These are phyloP conservation scores for Phlyctochytrium planicorne DNA, from an alignment of 192 early-diverging fungal species.

Conservation along the genomic window DNA sequence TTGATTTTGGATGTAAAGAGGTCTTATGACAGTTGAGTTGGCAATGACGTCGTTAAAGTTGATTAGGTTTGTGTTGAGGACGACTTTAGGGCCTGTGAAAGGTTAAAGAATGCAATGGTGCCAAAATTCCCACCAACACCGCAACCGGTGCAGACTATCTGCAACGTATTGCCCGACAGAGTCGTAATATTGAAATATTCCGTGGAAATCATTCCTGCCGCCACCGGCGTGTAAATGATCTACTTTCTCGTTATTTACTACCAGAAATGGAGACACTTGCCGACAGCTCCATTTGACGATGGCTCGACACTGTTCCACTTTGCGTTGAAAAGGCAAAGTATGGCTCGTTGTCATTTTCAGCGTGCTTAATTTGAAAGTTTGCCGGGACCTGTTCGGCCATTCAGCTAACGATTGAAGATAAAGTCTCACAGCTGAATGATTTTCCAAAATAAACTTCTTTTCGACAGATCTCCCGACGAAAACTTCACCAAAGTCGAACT, in stretches of 20 bases:
- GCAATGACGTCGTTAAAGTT: constrained; percentile 56
- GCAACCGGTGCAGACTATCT: constrained; percentile 41
- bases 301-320: constrained; percentile 33
- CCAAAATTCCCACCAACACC: constrained; percentile 37
- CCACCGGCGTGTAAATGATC: constrained; percentile 49
- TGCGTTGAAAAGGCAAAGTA: constrained; percentile 48
- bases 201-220: constrained; percentile 46
- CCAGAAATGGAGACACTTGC: constrained; percentile 24
- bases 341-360: constrained; percentile 43
- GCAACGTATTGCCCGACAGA: constrained; percentile 55
- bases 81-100: constrained; percentile 42
- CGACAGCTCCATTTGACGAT: constrained; percentile 33
- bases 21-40: constrained; percentile 33
- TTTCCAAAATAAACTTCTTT: constrained; percentile 39
- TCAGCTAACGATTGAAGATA: constrained; percentile 6
- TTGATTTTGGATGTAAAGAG: constrained; percentile 48
- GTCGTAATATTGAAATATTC: constrained; percentile 59
- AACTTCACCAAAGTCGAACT: constrained; percentile 56
- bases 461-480: constrained; percentile 48
- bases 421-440: constrained; percentile 41
- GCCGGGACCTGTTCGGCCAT: constrained; percentile 37
- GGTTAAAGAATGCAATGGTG: not conserved
- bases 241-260: not conserved
- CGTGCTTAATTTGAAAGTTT: constrained; percentile 48
- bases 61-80: constrained; percentile 44